A percentile compares a stretch with the other conserved stretches of the same genome.
phyloP scores from a whole-genome alignment of 2,329 filamentous ascomycete species.

The Phaeosphaeria sp. region DNA sequence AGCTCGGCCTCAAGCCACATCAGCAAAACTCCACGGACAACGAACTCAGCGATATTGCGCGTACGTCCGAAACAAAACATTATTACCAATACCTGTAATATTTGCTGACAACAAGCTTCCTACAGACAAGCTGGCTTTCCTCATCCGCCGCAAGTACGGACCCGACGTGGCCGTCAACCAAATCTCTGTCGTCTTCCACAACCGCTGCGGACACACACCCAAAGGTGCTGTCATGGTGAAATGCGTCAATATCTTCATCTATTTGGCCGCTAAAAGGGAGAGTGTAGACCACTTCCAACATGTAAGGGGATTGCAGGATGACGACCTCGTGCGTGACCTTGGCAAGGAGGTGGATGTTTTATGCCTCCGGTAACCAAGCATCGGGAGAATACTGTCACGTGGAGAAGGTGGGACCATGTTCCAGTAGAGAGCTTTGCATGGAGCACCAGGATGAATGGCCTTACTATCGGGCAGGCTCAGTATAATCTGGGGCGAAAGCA shows the following conservation, averaged over 20 bases:
- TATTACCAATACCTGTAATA: neutral
- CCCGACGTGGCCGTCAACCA: neutral
- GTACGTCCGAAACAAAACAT: neutral
- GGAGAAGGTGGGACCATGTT: too few relatives aligned
- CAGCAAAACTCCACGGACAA: neutral
- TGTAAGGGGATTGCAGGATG: neutral
- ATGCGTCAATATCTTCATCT: too few relatives aligned
- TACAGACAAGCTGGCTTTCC: slow-evolving; percentile 16
- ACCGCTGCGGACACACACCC: neutral
- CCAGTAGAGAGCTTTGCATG: too few relatives aligned
- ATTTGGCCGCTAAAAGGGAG: too few relatives aligned
- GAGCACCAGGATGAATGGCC: too few relatives aligned
- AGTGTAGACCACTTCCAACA: too few relatives aligned
- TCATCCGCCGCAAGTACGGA: slow-evolving; percentile 8
- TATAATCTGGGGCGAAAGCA: too few relatives aligned
- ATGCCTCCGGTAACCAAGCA: too few relatives aligned
- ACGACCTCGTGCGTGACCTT: neutral
- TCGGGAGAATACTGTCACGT: too few relatives aligned
- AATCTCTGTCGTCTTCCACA: neutral
- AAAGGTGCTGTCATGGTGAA: too few relatives aligned
- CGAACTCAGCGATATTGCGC: neutral
- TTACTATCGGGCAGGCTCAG: too few relatives aligned
- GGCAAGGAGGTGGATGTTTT: too few relatives aligned
- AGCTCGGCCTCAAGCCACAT: neutral
- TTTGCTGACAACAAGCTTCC: neutral